Evolutionary conservation across 148 eudicot species (phyloP).

Genomic region (Spergularia bocconei): DNA sequence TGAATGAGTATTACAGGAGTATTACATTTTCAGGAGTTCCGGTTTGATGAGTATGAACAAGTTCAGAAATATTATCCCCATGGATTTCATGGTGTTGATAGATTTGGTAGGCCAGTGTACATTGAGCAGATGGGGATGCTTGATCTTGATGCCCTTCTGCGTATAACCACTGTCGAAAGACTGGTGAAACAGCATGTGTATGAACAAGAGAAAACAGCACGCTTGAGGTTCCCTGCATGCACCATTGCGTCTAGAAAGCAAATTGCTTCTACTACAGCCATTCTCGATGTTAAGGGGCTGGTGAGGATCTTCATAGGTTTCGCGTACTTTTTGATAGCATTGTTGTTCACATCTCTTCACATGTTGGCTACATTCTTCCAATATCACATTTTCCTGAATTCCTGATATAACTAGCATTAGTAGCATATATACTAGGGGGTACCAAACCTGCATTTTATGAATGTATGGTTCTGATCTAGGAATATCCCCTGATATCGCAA

Average conservation of each 20-base stretch:
- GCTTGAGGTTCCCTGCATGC: conserved; percentile 56
- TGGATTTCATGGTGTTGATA: conserved; percentile 67
- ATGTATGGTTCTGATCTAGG: too few relatives aligned
- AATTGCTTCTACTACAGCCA: conserved; percentile 52
- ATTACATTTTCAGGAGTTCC: conserved; percentile 39
- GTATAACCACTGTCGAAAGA: conserved; percentile 47
- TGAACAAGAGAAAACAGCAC: conserved; percentile 58
- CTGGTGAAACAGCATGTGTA: conserved; percentile 53
- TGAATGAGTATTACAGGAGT: background rate
- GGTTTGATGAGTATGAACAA: conserved; percentile 39
- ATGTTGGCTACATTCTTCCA: too few relatives aligned
- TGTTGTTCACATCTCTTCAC: too few relatives aligned
- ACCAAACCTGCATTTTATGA: too few relatives aligned
- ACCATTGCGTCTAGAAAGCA: conserved; percentile 45
- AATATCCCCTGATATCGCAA: too few relatives aligned
- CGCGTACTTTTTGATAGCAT: too few relatives aligned
- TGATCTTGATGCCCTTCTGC: conserved; percentile 41
- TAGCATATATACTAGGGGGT: too few relatives aligned
- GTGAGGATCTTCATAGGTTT: conserved; percentile 23
- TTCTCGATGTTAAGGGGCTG: conserved; percentile 53
- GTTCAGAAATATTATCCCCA: conserved; percentile 58
- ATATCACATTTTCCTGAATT: too few relatives aligned
- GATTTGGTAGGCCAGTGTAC: conserved; percentile 56
- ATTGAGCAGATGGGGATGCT: conserved; percentile 56
- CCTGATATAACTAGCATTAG: too few relatives aligned